A percentile compares a stretch with the other conserved stretches of the same genome.
Conservation (phyloP, 306 rosid species). For the Fagus sylvatica region DNA sequence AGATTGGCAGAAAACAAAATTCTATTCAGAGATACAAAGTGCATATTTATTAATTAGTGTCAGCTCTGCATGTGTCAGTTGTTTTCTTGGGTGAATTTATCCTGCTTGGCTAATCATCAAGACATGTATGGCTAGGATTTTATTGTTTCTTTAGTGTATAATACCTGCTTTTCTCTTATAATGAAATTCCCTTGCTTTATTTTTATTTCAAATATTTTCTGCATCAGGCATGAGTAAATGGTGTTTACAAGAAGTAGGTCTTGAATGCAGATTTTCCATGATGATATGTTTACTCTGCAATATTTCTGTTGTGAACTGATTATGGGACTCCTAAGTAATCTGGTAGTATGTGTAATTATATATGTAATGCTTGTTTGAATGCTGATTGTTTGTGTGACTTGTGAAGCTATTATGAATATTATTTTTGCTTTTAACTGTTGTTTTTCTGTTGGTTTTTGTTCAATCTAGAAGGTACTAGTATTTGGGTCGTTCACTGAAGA, state of each 20-base stretch:
- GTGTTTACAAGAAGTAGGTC: background rate
- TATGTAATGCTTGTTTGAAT: background rate
- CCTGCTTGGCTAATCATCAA: background rate
- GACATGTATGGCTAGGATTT: background rate
- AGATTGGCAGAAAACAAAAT: background rate
- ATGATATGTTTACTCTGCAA: background rate
- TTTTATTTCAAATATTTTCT: background rate
- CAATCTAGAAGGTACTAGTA: constrained; percentile 45
- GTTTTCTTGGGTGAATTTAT: background rate
- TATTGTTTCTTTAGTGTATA: background rate
- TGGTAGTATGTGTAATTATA: background rate
- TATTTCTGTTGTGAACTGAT: background rate
- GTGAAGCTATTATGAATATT: background rate
- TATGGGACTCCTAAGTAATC: background rate
- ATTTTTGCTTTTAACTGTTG: constrained; percentile 8
- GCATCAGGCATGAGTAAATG: background rate
- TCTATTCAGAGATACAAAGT: background rate
- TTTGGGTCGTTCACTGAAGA: constrained; percentile 96
- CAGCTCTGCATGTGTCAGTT: background rate
- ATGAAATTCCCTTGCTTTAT: background rate
- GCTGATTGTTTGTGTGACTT: background rate
- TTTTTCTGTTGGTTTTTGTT: constrained; percentile 13
- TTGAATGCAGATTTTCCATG: constrained; percentile 4
- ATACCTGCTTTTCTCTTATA: background rate
- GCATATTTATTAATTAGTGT: background rate